phyloP scores from a whole-genome alignment of 768 basidiomycete genomes.

The Mycena amicta region DNA sequence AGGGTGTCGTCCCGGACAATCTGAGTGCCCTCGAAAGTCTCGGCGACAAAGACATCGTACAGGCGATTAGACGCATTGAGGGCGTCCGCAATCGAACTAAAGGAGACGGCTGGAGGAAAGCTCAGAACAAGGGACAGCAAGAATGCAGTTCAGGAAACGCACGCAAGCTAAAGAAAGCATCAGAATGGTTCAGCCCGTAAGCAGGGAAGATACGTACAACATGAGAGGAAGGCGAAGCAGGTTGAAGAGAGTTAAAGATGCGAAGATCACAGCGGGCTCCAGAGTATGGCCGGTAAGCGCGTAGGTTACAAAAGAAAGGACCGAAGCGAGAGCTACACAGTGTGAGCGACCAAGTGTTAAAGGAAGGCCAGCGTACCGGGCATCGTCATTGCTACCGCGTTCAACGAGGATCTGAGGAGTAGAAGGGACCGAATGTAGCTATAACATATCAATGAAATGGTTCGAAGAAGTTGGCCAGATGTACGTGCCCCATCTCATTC shows the following conservation, averaged over 20 bases:
- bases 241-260: slow-evolving; percentile 85
- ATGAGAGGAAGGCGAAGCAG: slow-evolving; percentile 81
- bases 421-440: slow-evolving; percentile 65
- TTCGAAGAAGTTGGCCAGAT: background rate
- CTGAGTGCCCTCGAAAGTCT: slow-evolving; percentile 64
- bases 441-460: slow-evolving; percentile 30
- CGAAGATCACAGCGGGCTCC: slow-evolving; percentile 74
- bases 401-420: slow-evolving; percentile 65
- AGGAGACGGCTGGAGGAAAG: slow-evolving; percentile 55
- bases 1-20: slow-evolving; percentile 51
- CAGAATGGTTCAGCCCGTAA: background rate
- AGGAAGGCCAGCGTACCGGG: slow-evolving; percentile 39
- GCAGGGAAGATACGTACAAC: slow-evolving; percentile 42
- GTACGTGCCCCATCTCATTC: slow-evolving; percentile 66
- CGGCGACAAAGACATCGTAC: slow-evolving; percentile 81
- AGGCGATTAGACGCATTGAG: slow-evolving; percentile 78
- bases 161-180: slow-evolving; percentile 38
- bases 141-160: no score
- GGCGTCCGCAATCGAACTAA: slow-evolving; percentile 85
- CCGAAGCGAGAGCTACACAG: slow-evolving; percentile 61
- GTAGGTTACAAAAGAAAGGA: slow-evolving; percentile 77
- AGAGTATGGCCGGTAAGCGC: slow-evolving; percentile 69
- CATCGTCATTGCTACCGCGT: slow-evolving; percentile 69
- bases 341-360: background rate
- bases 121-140: no score